phyloP scores from a whole-genome alignment of 148 eudicot genomes.

The Limonium bicolor region DNA sequence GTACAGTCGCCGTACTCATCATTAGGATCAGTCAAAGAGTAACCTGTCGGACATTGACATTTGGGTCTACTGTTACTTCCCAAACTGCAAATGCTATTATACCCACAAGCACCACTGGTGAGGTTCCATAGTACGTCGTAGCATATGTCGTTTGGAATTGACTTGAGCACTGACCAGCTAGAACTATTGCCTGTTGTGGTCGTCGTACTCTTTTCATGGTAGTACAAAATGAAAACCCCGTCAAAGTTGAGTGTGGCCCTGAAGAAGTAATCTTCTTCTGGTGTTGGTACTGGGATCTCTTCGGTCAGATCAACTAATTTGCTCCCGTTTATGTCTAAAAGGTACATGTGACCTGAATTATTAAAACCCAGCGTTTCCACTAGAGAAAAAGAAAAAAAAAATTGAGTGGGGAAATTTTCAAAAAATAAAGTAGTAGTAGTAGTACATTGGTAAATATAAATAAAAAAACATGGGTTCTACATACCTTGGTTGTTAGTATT shows the following conservation, averaged over 20 bases:
- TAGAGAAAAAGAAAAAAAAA: background rate
- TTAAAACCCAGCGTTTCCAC: background rate
- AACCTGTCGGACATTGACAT: constrained; percentile 30
- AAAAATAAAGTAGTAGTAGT: background rate
- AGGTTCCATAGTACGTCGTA: background rate
- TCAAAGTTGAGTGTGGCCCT: constrained; percentile 19
- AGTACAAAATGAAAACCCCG: constrained; percentile 21
- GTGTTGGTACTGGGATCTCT: background rate
- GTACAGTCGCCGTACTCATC: constrained; percentile 35
- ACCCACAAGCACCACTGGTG: constrained; percentile 46
- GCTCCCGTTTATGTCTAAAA: background rate
- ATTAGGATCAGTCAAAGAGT: constrained; percentile 23
- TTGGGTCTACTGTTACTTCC: constrained; percentile 15
- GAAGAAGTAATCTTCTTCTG: background rate
- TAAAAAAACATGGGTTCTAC: background rate
- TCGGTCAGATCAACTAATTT: background rate
- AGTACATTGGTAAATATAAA: background rate
- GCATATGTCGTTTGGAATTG: constrained; percentile 34
- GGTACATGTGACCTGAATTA: background rate
- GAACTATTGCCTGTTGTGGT: background rate
- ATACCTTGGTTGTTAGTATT: background rate
- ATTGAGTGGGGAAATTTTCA: background rate
- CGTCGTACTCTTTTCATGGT: constrained; percentile 1
- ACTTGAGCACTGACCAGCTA: constrained; percentile 14
- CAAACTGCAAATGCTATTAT: constrained; percentile 32